phyloP scores from a whole-genome alignment of 345 rosid genomes.

The Ceriops tagal region DNA sequence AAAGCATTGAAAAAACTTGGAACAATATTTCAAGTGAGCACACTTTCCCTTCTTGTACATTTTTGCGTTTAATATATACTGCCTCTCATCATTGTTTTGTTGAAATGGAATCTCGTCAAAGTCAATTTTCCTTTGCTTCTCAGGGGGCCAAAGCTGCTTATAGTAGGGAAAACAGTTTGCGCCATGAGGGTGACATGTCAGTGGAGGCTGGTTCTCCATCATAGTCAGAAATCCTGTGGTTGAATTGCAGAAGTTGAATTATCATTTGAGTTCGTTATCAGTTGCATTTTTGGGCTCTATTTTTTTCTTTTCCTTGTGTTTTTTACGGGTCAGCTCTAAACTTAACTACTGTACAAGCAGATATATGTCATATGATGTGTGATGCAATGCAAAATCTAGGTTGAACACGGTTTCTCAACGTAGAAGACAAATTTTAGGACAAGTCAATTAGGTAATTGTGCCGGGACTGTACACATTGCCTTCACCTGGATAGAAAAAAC shows the following conservation, averaged over 20 bases:
- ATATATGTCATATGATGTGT: no score
- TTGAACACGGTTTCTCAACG: no score
- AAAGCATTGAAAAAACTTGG: conserved; percentile 81
- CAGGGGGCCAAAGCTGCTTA: conserved; percentile 83
- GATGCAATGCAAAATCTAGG: no score
- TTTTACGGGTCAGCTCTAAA: no score
- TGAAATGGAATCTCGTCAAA: background rate
- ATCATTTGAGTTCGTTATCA: background rate
- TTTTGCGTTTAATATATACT: background rate
- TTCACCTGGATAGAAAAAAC: no score
- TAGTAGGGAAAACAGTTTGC: conserved; percentile 73
- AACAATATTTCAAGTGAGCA: conserved; percentile 40
- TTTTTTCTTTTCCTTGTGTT: background rate
- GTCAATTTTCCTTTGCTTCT: conserved; percentile 14
- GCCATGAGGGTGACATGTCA: conserved; percentile 42
- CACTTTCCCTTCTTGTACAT: background rate
- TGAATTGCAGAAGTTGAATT: background rate
- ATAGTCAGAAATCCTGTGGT: conserved; percentile 7
- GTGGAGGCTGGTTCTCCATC: conserved; percentile 28
- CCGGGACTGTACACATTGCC: no score
- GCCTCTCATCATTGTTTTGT: background rate
- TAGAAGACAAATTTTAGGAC: no score
- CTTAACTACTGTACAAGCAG: no score
- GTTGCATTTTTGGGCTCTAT: background rate
- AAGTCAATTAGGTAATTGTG: no score